phyloP scores from a whole-genome alignment of 306 rosid genomes.

The Citrullus amarus region DNA sequence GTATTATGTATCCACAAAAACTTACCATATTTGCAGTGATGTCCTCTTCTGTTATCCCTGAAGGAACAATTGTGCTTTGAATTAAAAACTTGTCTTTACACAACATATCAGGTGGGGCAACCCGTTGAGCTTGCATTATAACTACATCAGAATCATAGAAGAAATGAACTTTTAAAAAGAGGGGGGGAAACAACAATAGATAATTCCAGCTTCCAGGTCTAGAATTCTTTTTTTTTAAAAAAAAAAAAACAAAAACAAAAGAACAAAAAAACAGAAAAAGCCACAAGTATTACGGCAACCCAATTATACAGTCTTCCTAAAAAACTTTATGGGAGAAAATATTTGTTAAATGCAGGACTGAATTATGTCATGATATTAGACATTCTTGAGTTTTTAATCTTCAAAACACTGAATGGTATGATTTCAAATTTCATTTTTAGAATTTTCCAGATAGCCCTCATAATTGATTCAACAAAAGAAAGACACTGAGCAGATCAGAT shows the following conservation, averaged over 20 bases:
- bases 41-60: conserved; percentile 44
- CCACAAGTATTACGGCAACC: too few relatives aligned
- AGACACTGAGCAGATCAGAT: background rate
- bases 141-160: conserved; percentile 29
- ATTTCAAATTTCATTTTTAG: background rate
- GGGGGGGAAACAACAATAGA: background rate
- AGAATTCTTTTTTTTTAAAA: too few relatives aligned
- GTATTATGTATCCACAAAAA: conserved; percentile 16
- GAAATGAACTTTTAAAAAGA: background rate
- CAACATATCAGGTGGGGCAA: conserved; percentile 44
- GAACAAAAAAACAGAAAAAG: too few relatives aligned
- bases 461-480: background rate
- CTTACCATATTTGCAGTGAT: conserved; percentile 67
- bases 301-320: background rate
- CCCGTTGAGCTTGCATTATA: conserved; percentile 71
- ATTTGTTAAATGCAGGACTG: background rate
- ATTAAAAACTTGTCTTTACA: conserved; percentile 89
- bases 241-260: too few relatives aligned
- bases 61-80: conserved; percentile 60
- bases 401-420: background rate
- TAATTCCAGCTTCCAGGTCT: background rate
- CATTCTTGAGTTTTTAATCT: background rate
- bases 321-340: background rate
- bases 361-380: background rate
- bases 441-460: background rate